Evolutionary conservation across 2,329 filamentous ascomycete species (phyloP).

Genomic region (Thelonectria rubi): DNA sequence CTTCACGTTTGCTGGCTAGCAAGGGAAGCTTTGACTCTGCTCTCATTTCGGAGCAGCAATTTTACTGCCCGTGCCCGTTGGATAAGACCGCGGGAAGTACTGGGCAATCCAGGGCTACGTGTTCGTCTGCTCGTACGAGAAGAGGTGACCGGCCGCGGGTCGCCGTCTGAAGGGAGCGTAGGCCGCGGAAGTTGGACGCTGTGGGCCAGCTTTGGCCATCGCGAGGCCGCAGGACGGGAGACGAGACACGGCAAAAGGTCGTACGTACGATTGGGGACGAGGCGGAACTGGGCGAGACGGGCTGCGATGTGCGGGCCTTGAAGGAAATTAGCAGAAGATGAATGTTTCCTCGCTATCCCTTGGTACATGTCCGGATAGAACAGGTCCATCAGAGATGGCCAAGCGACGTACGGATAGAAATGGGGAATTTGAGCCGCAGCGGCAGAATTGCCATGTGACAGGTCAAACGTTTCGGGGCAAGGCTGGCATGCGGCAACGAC

Average conservation of each 20-base stretch:
- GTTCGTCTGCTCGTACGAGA: slow-evolving; percentile 34
- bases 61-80: slow-evolving; percentile 34
- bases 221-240: slow-evolving; percentile 2
- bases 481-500: slow-evolving; percentile 28
- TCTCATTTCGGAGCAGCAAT: slow-evolving; percentile 34
- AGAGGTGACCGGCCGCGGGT: slow-evolving; percentile 14
- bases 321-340: slow-evolving; percentile 16
- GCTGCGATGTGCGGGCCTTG: slow-evolving; percentile 11
- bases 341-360: too few relatives aligned
- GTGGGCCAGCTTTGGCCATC: slow-evolving; percentile 14
- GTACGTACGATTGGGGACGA: neutral
- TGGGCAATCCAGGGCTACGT: slow-evolving; percentile 32
- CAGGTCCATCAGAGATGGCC: too few relatives aligned
- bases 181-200: slow-evolving; percentile 23
- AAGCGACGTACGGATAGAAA: neutral
- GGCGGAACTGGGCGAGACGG: slow-evolving; percentile 15
- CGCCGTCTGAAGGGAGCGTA: slow-evolving; percentile 22
- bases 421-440: slow-evolving; percentile 18
- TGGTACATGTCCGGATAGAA: too few relatives aligned
- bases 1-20: slow-evolving; percentile 7
- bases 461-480: slow-evolving; percentile 13
- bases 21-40: slow-evolving; percentile 34
- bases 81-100: slow-evolving; percentile 24
- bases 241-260: neutral
- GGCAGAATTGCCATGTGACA: slow-evolving; percentile 23